Conservation (phyloP, 2,329 filamentous ascomycete genomes). For the Thelonectria blattea region DNA sequence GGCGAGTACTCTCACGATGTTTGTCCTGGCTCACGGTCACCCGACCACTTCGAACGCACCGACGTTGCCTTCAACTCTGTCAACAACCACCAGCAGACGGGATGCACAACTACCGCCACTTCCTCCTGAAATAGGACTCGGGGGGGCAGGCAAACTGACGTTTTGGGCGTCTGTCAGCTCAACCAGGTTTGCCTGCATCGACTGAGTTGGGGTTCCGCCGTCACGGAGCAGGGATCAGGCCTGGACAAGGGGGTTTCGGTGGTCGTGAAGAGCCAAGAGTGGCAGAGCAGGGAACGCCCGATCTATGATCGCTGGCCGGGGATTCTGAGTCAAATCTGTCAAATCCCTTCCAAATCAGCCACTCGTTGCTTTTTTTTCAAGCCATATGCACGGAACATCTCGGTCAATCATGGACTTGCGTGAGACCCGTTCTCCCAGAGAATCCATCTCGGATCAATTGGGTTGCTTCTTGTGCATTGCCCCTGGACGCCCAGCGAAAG, state of each 20-base stretch:
- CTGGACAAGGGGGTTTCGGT: slow-evolving; percentile 23
- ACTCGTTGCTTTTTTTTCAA: slow-evolving; percentile 31
- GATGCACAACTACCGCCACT: slow-evolving; percentile 11
- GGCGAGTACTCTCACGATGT: slow-evolving; percentile 20
- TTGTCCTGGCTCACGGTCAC: slow-evolving; percentile 17
- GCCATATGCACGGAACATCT: slow-evolving; percentile 28
- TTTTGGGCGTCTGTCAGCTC: slow-evolving; percentile 26
- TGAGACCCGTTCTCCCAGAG: slow-evolving; percentile 18
- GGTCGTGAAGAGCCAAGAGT: slow-evolving; percentile 8
- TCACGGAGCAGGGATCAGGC: slow-evolving; percentile 31
- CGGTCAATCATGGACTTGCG: slow-evolving; percentile 22
- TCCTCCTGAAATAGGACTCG: slow-evolving; percentile 1
- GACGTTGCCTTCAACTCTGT: slow-evolving; percentile 30
- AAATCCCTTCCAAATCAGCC: slow-evolving; percentile 35
- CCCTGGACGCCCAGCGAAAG: slow-evolving; percentile 2
- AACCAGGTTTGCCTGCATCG: slow-evolving; percentile 24
- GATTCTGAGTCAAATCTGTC: slow-evolving; percentile 40
- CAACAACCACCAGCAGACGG: slow-evolving; percentile 25
- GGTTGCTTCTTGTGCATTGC: slow-evolving; percentile 7
- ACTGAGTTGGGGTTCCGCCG: slow-evolving; percentile 28
- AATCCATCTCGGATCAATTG: slow-evolving; percentile 9
- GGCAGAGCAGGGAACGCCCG: slow-evolving; percentile 25
- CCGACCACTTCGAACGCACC: slow-evolving; percentile 15
- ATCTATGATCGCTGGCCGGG: slow-evolving; percentile 35
- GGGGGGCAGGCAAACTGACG: slow-evolving; percentile 8